A percentile compares a stretch with the other conserved stretches of the same genome.
Evolutionary conservation across 805 yeast species (phyloP).

Genomic region (Ogataea methylovora): DNA sequence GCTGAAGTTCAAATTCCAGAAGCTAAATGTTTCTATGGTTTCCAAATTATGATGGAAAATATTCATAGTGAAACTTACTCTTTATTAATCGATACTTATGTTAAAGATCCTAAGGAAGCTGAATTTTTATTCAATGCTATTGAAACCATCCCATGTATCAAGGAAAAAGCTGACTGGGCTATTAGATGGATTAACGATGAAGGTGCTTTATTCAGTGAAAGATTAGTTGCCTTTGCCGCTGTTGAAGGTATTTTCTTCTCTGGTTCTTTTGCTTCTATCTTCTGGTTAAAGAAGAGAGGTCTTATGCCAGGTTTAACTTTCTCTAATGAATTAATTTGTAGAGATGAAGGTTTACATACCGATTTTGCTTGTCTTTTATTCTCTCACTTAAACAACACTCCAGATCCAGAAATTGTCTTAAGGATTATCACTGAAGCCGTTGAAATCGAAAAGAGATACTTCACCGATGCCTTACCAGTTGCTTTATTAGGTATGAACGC

Average conservation of each 20-base stretch:
- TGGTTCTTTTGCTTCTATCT: constrained; percentile 96
- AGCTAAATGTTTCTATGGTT: constrained; percentile 97
- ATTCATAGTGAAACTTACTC: constrained; percentile 98
- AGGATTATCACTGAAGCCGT: constrained; percentile 93
- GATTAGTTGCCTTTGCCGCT: constrained; percentile 97
- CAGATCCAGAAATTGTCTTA: constrained; percentile 70
- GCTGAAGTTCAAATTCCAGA: constrained; percentile 97
- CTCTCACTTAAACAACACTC: constrained; percentile 88
- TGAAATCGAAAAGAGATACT: constrained; percentile 85
- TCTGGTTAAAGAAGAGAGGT: constrained; percentile 99
- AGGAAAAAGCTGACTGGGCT: constrained; percentile 98
- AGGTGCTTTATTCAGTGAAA: constrained; percentile 86
- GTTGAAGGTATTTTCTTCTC: constrained; percentile 98
- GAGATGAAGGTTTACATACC: constrained; percentile 98
- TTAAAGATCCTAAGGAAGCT: constrained; percentile 92
- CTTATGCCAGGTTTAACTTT: constrained; percentile 98
- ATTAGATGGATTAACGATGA: constrained; percentile 91
- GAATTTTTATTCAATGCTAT: constrained; percentile 90
- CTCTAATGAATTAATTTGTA: constrained; percentile 94
- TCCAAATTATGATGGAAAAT: constrained; percentile 99
- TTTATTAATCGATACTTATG: constrained; percentile 85
- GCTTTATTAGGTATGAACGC: constrained; percentile 93
- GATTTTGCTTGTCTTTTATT: constrained; percentile 95
- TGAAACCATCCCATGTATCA: constrained; percentile 92
- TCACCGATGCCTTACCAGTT: constrained; percentile 92